Percentiles rank a stretch among this genome's conserved stretches.
These are phyloP conservation scores for Tarenaya hassleriana DNA, from an alignment of 345 rosid genomes.

Conservation along the genomic window DNA sequence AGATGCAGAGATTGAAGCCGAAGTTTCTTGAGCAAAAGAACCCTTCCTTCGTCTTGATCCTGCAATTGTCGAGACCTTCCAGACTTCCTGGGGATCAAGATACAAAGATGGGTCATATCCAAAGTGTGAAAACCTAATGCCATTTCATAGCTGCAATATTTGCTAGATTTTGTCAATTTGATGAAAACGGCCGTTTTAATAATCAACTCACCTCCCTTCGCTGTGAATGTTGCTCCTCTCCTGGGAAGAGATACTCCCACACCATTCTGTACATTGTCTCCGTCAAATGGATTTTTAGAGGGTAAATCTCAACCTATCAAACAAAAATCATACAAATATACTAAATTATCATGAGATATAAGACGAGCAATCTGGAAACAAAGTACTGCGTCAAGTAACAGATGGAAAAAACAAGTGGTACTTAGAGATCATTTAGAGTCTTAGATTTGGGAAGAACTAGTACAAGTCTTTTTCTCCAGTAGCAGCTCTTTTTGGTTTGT, in stretches of 20 bases:
- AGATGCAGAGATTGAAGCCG: slow-evolving; percentile 40
- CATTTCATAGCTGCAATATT: not conserved
- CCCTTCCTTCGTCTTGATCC: slow-evolving; percentile 76
- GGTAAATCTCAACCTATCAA: slow-evolving; percentile 88
- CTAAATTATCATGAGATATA: not conserved
- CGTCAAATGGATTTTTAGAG: slow-evolving; percentile 92
- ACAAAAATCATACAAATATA: slow-evolving; percentile 14
- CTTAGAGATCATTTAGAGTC: too few relatives aligned
- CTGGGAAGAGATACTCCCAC: slow-evolving; percentile 96
- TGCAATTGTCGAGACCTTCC: slow-evolving; percentile 90
- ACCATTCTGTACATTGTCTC: slow-evolving; percentile 95
- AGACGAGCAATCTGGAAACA: not conserved
- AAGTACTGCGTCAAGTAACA: too few relatives aligned
- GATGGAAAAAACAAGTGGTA: too few relatives aligned
- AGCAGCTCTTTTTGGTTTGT: too few relatives aligned
- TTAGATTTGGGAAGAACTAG: too few relatives aligned
- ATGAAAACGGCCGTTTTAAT: not conserved
- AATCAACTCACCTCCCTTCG: slow-evolving; percentile 66
- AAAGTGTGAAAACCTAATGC: not conserved
- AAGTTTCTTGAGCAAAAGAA: slow-evolving; percentile 46
- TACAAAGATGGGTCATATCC: not conserved
- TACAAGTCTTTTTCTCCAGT: too few relatives aligned
- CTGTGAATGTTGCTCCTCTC: slow-evolving; percentile 95
- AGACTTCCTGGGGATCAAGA: slow-evolving; percentile 61
- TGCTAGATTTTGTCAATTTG: not conserved